phyloP scores from a whole-genome alignment of 768 basidiomycete genomes.

The Panus rudis region DNA sequence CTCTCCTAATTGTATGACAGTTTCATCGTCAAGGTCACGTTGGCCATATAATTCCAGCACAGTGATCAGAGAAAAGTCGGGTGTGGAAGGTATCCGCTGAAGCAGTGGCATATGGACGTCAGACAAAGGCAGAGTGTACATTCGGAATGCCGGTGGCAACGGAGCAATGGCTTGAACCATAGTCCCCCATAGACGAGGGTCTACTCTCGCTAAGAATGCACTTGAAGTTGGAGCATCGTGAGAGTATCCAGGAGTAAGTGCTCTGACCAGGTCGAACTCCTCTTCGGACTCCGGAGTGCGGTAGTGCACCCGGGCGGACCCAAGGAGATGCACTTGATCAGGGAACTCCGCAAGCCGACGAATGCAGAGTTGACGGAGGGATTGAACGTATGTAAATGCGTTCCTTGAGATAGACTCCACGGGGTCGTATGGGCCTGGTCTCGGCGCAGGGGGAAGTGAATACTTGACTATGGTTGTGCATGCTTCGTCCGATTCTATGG shows the following conservation, averaged over 20 bases:
- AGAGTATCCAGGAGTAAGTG: constrained; percentile 30
- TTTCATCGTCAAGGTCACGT: constrained; percentile 49
- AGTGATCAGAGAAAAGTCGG: constrained; percentile 58
- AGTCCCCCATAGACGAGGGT: constrained; percentile 58
- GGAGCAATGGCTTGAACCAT: constrained; percentile 51
- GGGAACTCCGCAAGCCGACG: constrained; percentile 34
- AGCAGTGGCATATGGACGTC: constrained; percentile 50
- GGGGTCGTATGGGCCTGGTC: constrained; percentile 9
- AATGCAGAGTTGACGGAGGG: constrained; percentile 49
- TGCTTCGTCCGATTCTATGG: constrained; percentile 18
- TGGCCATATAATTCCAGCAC: constrained; percentile 54
- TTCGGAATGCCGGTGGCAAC: constrained; percentile 38
- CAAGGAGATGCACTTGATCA: constrained; percentile 36
- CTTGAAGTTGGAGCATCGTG: constrained; percentile 3
- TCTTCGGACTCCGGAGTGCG: constrained; percentile 16
- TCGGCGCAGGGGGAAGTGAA: constrained; percentile 11
- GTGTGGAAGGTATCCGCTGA: constrained; percentile 46
- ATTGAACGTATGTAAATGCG: constrained; percentile 33
- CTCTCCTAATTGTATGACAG: constrained; percentile 39
- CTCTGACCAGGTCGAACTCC: constrained; percentile 30
- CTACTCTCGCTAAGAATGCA: constrained; percentile 23
- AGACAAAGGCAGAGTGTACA: constrained; percentile 43
- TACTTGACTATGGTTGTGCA: constrained; percentile 20
- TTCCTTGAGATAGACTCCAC: constrained; percentile 3
- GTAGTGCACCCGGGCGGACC: constrained; percentile 31